Evolutionary conservation across 495 filamentous ascomycete species (phyloP), one percentile per base, ranked within the genome.

Genomic region (Terfezia claveryi): DNA sequence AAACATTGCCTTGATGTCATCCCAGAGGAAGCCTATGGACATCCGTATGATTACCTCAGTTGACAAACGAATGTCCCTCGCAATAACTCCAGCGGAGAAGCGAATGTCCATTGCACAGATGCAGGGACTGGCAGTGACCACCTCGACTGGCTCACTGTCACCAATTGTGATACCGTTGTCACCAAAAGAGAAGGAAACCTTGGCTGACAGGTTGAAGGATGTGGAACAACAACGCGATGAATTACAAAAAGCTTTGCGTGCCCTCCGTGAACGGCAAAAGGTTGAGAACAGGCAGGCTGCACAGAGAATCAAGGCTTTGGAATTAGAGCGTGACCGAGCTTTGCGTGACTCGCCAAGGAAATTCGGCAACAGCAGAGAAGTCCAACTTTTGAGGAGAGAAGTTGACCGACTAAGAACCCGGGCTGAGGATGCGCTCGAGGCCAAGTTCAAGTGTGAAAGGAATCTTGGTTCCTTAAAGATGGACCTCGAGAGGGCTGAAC

Each of bases 391-490:
- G 16, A 80, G 87, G 55, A 76, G 82, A 9, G 91, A 98, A 65
- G 82, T 98, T 58, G 83, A 82, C 57, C 74, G 79, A 9, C 77
- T 98, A 50, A 81, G 91, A 36, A 80, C 80, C 54, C 81, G 92
- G 54, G 88, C 92, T 23, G 88, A 96, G 60, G 91, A 98, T 54
- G 92, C 91, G 20, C 73, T 95, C n/a, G 86, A 92, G 61, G 83
- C 88, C 62, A 96, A 95, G 71, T 95, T 82, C 77, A 82, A 91
- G 68, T 89, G 88, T 55, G 91, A 98, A 68, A 93, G 94, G 68
- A 87, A 87, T 23, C 74, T 98, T 12, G 76, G 80, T 56, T 88
- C 89, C 46, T 71, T 98, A 58, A 94, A 94, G 68, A 95, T 94
- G 83, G 91, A 98, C 64, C 77, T 98, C 36, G 92, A 98, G 64